These are phyloP conservation scores for Galerina sulciceps DNA, from an alignment of 768 basidiomycete species.

Conservation along the genomic window DNA sequence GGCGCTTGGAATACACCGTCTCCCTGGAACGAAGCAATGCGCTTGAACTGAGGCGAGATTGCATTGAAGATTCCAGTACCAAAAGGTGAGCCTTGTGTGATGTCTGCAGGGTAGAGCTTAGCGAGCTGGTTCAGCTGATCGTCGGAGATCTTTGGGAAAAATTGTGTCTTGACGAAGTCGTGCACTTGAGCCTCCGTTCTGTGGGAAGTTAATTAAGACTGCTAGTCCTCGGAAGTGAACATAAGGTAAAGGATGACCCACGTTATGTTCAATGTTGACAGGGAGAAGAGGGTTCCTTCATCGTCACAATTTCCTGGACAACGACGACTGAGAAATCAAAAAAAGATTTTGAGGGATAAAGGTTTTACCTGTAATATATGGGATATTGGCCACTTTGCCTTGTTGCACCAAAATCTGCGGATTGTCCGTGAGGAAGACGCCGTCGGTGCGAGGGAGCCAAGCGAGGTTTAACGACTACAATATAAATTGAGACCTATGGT, in stretches of 20 bases:
- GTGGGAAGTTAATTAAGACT: not conserved
- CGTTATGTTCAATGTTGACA: constrained; percentile 52
- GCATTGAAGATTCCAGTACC: constrained; percentile 49
- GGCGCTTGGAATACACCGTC: constrained; percentile 56
- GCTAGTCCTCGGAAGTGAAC: not conserved
- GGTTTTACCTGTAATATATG: constrained; percentile 46
- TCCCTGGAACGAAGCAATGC: constrained; percentile 42
- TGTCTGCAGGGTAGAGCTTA: constrained; percentile 41
- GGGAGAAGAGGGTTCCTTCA: constrained; percentile 59
- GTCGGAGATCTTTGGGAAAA: constrained; percentile 32
- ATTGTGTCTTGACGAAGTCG: constrained; percentile 26
- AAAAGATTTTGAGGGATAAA: not conserved
- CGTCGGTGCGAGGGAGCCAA: constrained; percentile 56
- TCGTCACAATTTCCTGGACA: constrained; percentile 56
- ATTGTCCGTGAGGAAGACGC: constrained; percentile 48
- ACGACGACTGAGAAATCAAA: not conserved
- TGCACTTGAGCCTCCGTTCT: constrained; percentile 28
- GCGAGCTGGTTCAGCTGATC: constrained; percentile 31
- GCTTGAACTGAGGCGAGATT: constrained; percentile 47
- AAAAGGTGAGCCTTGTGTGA: constrained; percentile 54
- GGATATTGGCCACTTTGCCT: constrained; percentile 51
- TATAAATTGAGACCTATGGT: not conserved
- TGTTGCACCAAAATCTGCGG: constrained; percentile 45
- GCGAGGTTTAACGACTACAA: constrained; percentile 45
- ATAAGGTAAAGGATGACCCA: constrained; percentile 20